These are phyloP conservation scores for Saccharomycopsis crataegensis DNA, from an alignment of 1,139 yeast species.

Conservation along the genomic window DNA sequence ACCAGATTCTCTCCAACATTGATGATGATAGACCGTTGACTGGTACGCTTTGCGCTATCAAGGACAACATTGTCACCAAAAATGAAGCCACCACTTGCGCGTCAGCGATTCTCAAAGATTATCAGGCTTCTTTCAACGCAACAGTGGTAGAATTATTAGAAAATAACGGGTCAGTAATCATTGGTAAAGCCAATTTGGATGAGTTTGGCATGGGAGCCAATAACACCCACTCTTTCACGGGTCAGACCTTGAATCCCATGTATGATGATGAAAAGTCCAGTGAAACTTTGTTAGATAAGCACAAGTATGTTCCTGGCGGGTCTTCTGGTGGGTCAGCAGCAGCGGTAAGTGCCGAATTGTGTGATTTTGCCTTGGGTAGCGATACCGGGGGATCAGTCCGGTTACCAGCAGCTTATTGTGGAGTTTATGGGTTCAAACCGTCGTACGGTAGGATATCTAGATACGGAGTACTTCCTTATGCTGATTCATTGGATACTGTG, in stretches of 20 bases:
- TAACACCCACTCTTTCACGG: slow-evolving; percentile 50
- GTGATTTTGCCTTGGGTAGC: slow-evolving; percentile 76
- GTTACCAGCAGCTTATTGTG: slow-evolving; percentile 83
- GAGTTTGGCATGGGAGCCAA: slow-evolving; percentile 97
- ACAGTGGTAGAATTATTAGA: slow-evolving; percentile 57
- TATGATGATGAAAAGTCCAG: slow-evolving; percentile 25
- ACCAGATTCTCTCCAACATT: neutral
- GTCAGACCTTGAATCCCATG: slow-evolving; percentile 64
- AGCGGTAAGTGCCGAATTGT: slow-evolving; percentile 65
- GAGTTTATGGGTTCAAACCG: slow-evolving; percentile 83
- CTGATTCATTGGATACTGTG: slow-evolving; percentile 91
- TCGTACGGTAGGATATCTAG: slow-evolving; percentile 86
- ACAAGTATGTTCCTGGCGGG: slow-evolving; percentile 63
- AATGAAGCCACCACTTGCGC: slow-evolving; percentile 69
- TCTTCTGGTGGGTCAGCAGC: slow-evolving; percentile 97
- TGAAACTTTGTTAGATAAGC: slow-evolving; percentile 23
- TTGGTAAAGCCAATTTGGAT: slow-evolving; percentile 90
- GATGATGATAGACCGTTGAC: neutral
- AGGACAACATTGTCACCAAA: slow-evolving; percentile 72
- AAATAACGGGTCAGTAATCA: slow-evolving; percentile 39
- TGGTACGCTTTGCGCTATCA: slow-evolving; percentile 36
- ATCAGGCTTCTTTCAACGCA: slow-evolving; percentile 73
- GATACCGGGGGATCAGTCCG: slow-evolving; percentile 98
- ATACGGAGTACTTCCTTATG: slow-evolving; percentile 88
- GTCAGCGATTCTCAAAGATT: slow-evolving; percentile 51